These are phyloP conservation scores for Termitomyces heimii DNA, from an alignment of 768 basidiomycete genomes.

Conservation along the genomic window DNA sequence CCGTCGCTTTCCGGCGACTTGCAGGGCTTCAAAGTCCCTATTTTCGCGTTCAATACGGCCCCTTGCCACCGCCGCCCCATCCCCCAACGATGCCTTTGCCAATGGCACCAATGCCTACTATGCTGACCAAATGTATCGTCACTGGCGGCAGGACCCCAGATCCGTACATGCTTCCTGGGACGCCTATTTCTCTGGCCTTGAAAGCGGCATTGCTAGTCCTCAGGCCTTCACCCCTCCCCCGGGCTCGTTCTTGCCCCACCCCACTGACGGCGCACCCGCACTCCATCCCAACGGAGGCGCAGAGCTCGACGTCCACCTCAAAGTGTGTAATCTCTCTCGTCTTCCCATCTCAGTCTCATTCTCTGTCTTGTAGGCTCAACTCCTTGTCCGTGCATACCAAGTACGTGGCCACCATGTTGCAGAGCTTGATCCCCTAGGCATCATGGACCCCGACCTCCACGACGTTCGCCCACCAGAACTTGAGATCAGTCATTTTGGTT, in stretches of 20 bases:
- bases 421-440: slow-evolving; percentile 92
- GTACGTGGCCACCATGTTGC: slow-evolving; percentile 97
- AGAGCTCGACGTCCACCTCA: slow-evolving; percentile 90
- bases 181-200: slow-evolving; percentile 89
- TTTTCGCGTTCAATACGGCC: slow-evolving; percentile 17
- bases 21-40: slow-evolving; percentile 10
- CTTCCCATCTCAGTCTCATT: slow-evolving; percentile 2
- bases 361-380: slow-evolving; percentile 68
- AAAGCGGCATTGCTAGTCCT: slow-evolving; percentile 73
- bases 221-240: slow-evolving; percentile 89
- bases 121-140: slow-evolving; percentile 93
- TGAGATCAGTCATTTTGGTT: slow-evolving; percentile 91
- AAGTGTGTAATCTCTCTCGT: slow-evolving; percentile 43
- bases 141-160: slow-evolving; percentile 85
- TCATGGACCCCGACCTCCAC: slow-evolving; percentile 83
- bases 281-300: slow-evolving; percentile 63
- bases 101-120: slow-evolving; percentile 96
- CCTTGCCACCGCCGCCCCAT: slow-evolving; percentile 50
- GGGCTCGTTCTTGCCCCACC: slow-evolving; percentile 49
- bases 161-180: slow-evolving; percentile 95
- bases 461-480: slow-evolving; percentile 81
- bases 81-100: slow-evolving; percentile 81
- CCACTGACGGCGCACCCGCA: slow-evolving; percentile 76
- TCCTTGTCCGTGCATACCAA: slow-evolving; percentile 97
- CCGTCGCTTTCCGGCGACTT: slow-evolving; percentile 23